Conservation (phyloP, 345 rosid species). For the Camelina laxa region DNA sequence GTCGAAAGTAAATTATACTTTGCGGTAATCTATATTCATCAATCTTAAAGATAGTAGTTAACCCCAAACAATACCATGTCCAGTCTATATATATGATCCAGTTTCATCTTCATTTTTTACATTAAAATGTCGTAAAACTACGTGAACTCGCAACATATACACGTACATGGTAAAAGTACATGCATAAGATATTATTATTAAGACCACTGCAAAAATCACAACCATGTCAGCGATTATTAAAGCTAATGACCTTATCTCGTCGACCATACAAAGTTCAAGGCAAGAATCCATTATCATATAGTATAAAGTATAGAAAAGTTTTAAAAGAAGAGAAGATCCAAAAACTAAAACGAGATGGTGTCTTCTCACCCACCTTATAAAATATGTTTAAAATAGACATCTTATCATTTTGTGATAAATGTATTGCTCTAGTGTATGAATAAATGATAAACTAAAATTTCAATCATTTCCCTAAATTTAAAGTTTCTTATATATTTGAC, state of each 20-base stretch:
- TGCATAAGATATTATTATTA: too few relatives aligned
- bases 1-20: not conserved
- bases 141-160: not conserved
- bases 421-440: not conserved
- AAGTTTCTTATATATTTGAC: too few relatives aligned
- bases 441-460: not conserved
- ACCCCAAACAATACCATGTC: not conserved
- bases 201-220: not conserved
- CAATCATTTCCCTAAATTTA: not conserved
- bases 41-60: not conserved
- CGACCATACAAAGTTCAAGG: constrained; percentile 10
- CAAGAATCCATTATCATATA: constrained; percentile 19
- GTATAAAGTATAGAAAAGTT: not conserved
- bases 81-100: not conserved
- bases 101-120: not conserved
- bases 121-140: not conserved
- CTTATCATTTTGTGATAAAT: not conserved
- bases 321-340: not conserved
- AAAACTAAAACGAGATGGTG: constrained; percentile 27
- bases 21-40: not conserved
- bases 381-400: not conserved
- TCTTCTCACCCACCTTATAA: constrained; percentile 30
- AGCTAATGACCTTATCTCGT: not conserved
- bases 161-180: not conserved
- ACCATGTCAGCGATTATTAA: not conserved